phyloP scores from a whole-genome alignment of 179 eudicot species.

The Heliamphora pulchella region DNA sequence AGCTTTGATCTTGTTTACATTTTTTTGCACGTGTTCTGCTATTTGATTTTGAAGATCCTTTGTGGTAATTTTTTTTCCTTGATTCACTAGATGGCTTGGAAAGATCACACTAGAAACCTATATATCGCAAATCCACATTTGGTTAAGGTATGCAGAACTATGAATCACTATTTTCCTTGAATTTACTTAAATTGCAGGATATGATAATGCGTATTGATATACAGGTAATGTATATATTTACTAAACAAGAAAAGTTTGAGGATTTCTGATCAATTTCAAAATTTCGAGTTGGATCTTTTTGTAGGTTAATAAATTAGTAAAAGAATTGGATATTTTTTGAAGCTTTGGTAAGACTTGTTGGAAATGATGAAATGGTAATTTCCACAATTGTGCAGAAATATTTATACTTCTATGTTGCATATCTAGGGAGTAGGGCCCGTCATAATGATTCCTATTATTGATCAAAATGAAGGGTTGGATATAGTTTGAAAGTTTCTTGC shows the following conservation, averaged over 20 bases:
- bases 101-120: conserved; percentile 93
- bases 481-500: background rate
- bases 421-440: no score
- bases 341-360: background rate
- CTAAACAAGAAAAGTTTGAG: background rate
- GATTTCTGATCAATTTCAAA: background rate
- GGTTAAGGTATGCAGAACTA: conserved; percentile 63
- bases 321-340: background rate
- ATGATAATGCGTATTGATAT: background rate
- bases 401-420: background rate
- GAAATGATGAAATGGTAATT: background rate
- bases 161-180: background rate
- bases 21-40: background rate
- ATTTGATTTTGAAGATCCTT: background rate
- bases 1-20: conserved; percentile 1
- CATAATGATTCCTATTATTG: background rate
- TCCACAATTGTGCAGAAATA: background rate
- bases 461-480: background rate
- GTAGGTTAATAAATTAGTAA: background rate
- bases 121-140: conserved; percentile 92
- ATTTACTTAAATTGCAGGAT: background rate
- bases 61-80: background rate
- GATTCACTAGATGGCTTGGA: conserved; percentile 80
- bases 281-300: background rate
- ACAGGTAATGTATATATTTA: background rate